phyloP scores from a whole-genome alignment of 139 green algal species.

The Picochlorum sp. region DNA sequence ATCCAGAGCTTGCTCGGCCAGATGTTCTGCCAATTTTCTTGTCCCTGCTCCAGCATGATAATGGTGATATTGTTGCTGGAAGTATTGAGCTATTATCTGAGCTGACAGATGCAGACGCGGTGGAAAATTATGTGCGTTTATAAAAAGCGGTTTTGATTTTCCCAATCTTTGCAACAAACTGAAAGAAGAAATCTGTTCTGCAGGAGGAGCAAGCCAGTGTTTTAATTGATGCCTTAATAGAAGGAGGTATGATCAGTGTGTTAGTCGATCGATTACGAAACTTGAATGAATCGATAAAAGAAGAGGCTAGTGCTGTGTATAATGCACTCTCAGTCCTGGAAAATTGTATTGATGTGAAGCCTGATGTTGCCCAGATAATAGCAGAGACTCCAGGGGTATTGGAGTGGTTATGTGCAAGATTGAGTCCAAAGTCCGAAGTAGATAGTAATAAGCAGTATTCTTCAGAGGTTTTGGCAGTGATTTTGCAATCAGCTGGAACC shows the following conservation, averaged over 20 bases:
- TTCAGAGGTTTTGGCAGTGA: slow-evolving; percentile 68
- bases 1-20: slow-evolving; percentile 63
- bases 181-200: too few species aligned
- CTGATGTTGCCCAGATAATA: slow-evolving; percentile 23
- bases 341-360: slow-evolving; percentile 78
- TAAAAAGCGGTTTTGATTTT: neutral
- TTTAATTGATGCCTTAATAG: slow-evolving; percentile 62
- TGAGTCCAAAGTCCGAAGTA: slow-evolving; percentile 48
- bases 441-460: slow-evolving; percentile 76
- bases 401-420: slow-evolving; percentile 73
- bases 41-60: slow-evolving; percentile 83
- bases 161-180: neutral
- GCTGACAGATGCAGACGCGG: slow-evolving; percentile 75
- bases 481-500: neutral
- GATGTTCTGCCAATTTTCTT: slow-evolving; percentile 56
- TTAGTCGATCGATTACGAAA: slow-evolving; percentile 52
- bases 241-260: slow-evolving; percentile 54
- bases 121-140: slow-evolving; percentile 33
- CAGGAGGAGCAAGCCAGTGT: slow-evolving; percentile 46
- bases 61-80: slow-evolving; percentile 78
- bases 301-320: slow-evolving; percentile 66
- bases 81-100: slow-evolving; percentile 72
- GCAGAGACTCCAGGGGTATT: slow-evolving; percentile 32
- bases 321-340: slow-evolving; percentile 72
- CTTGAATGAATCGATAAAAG: slow-evolving; percentile 52